Base-by-base conservation (phyloP, 495 filamentous ascomycete genomes). In the Podospora bellae-mahoneyi region DNA sequence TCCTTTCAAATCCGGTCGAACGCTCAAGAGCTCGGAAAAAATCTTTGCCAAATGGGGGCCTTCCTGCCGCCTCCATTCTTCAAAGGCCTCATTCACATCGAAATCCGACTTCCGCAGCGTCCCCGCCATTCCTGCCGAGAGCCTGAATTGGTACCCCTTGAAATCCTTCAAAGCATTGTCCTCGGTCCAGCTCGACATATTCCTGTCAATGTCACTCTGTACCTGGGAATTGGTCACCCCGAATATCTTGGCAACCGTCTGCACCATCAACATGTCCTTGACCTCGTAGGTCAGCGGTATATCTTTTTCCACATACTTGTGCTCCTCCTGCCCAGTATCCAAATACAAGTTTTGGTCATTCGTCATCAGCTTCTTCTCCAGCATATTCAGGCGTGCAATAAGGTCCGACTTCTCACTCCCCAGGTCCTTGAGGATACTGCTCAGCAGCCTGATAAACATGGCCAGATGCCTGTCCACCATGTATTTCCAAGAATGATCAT, bases 401-500 rank as follows among this genome's bases (percentile, higher is more conserved):
- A 99, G 84, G 75, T 99, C 96, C 23, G 92, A 89, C 61, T 88
- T 96, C 92, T 72, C 89, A 86, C 23, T 87, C 88, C 91, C 92
- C 68, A 92, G 84, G 68, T 91, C 89, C 73, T 90, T 92, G 69
- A 98, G 78, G 28, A 92, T 91, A 70, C 88, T 84, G 70, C 86
- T 88, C 69, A 98, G 87, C 23, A 99, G 84, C 56, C 96, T 89
- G 69, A 99, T 89, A 74, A 99, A 98, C 60, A 99, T 86, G 32
- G 96, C 96, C 68, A 98, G 88, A 76, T 99, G 96, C 63, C 94
- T 86, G 74, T 99, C 96, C 15, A 95, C 93, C 79, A 98, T 89
- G 57, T 90, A 83, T 79, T 93, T 97, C 93, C 94, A 98, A 55
- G 86, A 86, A 75, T 96, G 91, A 78, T 97, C 94, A n/a, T 90